A percentile compares a stretch with the other conserved stretches of the same genome.
Conservation (phyloP, 352 stramenopile species). For the Phytopythium ostracodes region DNA sequence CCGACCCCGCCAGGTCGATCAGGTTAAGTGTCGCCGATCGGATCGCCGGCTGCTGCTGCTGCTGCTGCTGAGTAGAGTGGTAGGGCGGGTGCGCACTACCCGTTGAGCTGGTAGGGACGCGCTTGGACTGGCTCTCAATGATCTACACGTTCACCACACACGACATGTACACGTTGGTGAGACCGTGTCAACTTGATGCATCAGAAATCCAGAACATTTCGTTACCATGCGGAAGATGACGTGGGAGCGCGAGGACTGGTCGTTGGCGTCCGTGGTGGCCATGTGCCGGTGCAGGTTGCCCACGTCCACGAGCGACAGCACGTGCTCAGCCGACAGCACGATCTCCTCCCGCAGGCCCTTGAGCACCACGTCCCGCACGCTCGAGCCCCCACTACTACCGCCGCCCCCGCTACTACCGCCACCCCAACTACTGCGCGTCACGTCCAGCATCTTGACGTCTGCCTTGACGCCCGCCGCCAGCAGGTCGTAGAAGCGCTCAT, state of each 20-base stretch:
- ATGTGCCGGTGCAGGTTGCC: slow-evolving; percentile 77
- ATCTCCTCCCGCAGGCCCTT: slow-evolving; percentile 81
- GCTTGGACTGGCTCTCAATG: slow-evolving; percentile 69
- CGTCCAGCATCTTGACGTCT: slow-evolving; percentile 77
- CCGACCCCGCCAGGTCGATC: slow-evolving; percentile 88
- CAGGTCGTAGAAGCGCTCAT: slow-evolving; percentile 97
- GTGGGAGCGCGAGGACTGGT: slow-evolving; percentile 74
- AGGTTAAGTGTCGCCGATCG: slow-evolving; percentile 87
- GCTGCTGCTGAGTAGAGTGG: slow-evolving; percentile 4
- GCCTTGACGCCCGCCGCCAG: slow-evolving; percentile 62
- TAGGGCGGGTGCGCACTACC: background rate
- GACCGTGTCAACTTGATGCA: background rate
- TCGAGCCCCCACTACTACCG: too few species aligned
- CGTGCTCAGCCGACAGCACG: slow-evolving; percentile 72
- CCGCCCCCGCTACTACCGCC: too few species aligned
- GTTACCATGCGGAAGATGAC: slow-evolving; percentile 70
- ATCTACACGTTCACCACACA: slow-evolving; percentile 32
- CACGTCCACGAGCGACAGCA: slow-evolving; percentile 82
- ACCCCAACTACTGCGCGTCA: too few species aligned
- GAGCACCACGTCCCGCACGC: slow-evolving; percentile 71
- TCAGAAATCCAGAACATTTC: slow-evolving; percentile 14
- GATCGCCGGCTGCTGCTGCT: slow-evolving; percentile 19
- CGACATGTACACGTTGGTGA: background rate
- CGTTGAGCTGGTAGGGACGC: slow-evolving; percentile 15
- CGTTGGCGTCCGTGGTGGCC: slow-evolving; percentile 69